Evolutionary conservation across 1,284 basidiomycete genomes (phyloP).

Genomic region (Melampsora americana): DNA sequence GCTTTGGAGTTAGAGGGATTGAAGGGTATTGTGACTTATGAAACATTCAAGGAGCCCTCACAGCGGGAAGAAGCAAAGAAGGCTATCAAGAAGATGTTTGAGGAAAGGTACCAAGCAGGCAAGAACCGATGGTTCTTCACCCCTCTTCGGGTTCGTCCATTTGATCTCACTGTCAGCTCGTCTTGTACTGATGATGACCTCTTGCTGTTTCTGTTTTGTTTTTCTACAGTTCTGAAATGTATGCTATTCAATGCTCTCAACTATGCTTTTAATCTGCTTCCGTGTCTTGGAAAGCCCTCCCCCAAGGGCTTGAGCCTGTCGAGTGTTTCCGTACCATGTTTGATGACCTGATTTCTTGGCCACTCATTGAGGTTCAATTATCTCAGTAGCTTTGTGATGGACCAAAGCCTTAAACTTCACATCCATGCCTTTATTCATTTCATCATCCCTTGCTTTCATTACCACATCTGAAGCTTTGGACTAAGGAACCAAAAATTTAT

Average conservation of each 20-base stretch:
- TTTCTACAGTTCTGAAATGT: constrained; percentile 9
- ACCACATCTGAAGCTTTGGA: too few species aligned
- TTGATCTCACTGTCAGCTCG: not conserved
- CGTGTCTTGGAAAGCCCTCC: too few species aligned
- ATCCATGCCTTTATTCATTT: too few species aligned
- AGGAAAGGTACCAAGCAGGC: constrained; percentile 83
- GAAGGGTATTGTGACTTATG: constrained; percentile 74
- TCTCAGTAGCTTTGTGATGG: too few species aligned
- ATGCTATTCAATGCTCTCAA: not conserved
- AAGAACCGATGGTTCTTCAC: constrained; percentile 97
- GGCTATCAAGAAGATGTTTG: constrained; percentile 87
- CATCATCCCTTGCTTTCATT: too few species aligned
- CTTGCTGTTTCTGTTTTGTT: constrained; percentile 11
- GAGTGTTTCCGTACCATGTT: too few species aligned
- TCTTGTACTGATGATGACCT: constrained; percentile 8
- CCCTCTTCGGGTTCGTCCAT: constrained; percentile 65
- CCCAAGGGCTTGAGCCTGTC: too few species aligned
- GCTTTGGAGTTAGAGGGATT: constrained; percentile 86
- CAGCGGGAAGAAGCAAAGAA: constrained; percentile 92
- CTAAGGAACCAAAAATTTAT: too few species aligned
- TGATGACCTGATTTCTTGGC: too few species aligned
- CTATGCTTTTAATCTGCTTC: too few species aligned
- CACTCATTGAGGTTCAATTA: too few species aligned
- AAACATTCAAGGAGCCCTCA: constrained; percentile 92
- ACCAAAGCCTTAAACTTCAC: too few species aligned